Evolutionary conservation across 768 basidiomycete genomes (phyloP).

Genomic region (Xerocomellus amylosporus): DNA sequence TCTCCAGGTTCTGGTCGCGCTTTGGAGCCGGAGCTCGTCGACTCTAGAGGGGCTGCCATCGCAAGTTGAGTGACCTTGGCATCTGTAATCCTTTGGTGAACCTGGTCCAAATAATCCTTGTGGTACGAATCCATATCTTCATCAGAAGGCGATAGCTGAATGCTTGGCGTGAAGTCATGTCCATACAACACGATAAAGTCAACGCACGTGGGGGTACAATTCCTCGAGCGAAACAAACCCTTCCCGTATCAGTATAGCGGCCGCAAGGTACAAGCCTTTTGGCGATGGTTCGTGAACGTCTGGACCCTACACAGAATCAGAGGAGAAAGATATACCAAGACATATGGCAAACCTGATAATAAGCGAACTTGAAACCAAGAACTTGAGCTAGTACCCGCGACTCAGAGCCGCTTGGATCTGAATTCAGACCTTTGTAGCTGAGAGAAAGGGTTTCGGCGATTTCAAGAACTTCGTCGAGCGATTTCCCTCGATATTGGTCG

Average conservation of each 20-base stretch:
- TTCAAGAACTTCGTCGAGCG: conserved; percentile 62
- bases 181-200: background rate
- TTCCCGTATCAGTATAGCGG: conserved; percentile 87
- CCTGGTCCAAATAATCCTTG: conserved; percentile 61
- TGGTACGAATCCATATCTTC: conserved; percentile 67
- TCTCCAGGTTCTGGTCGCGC: conserved; percentile 39
- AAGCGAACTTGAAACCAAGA: conserved; percentile 94
- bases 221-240: conserved; percentile 85
- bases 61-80: conserved; percentile 77
- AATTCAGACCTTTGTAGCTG: background rate
- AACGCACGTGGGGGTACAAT: conserved; percentile 85
- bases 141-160: conserved; percentile 72
- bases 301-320: conserved; percentile 40
- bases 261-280: conserved; percentile 71
- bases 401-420: conserved; percentile 31
- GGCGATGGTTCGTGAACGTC: conserved; percentile 64
- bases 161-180: conserved; percentile 5
- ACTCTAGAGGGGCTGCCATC: conserved; percentile 80
- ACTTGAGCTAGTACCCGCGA: conserved; percentile 82
- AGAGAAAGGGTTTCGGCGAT: conserved; percentile 43
- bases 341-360: conserved; percentile 70
- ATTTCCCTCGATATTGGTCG: conserved; percentile 53
- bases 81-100: conserved; percentile 61
- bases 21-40: conserved; percentile 39
- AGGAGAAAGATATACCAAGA: background rate